Conservation (phyloP, 495 filamentous ascomycete species). For the Daldinia grandis region DNA sequence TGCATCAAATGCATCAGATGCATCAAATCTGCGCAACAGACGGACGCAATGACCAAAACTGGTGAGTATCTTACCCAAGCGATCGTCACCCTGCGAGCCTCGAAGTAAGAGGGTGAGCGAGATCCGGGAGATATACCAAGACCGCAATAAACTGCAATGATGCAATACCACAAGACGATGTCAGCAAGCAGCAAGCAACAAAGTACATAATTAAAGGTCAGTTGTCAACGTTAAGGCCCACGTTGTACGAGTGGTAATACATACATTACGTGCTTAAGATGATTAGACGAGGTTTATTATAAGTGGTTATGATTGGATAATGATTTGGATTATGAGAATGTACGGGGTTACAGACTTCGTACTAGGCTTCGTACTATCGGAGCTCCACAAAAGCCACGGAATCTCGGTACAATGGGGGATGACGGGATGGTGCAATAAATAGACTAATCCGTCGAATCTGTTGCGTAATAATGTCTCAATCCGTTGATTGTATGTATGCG, state of each 20-base stretch:
- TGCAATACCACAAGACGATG: background rate
- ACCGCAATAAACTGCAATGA: background rate
- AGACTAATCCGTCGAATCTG: constrained; percentile 35
- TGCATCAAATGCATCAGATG: constrained; percentile 11
- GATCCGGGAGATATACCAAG: constrained; percentile 11
- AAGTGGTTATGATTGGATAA: background rate
- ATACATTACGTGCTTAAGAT: background rate
- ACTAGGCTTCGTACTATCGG: background rate
- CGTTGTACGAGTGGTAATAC: background rate
- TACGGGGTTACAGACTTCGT: background rate
- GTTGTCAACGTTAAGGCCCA: background rate
- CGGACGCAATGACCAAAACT: constrained; percentile 14
- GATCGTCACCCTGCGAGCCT: constrained; percentile 25
- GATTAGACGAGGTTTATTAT: background rate
- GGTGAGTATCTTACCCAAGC: constrained; percentile 30
- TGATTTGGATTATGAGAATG: background rate
- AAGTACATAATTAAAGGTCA: background rate
- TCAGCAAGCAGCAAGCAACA: background rate
- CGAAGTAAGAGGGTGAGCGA: constrained; percentile 2
- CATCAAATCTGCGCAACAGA: constrained; percentile 12
- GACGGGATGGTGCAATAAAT: constrained; percentile 37
- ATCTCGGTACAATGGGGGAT: constrained; percentile 15
- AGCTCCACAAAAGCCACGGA: background rate
- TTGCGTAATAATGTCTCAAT: constrained; percentile 36
- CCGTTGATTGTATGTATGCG: background rate